Evolutionary conservation across 23 red algal genomes (phyloP), one percentile per base, ranked within the genome.

Genomic region (Gracilaria vermiculophylla): DNA sequence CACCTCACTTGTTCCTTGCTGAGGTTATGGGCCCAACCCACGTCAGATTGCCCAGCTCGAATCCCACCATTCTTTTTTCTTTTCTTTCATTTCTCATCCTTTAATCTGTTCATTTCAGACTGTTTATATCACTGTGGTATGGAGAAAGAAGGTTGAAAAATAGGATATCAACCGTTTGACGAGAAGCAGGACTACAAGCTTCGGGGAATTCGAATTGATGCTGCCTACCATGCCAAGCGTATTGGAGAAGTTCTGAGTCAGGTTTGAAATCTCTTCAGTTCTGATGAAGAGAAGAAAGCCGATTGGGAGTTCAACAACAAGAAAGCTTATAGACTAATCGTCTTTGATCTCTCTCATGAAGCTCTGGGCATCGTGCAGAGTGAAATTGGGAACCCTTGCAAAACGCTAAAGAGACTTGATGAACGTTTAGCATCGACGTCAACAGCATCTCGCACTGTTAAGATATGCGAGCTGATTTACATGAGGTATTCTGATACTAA

Each of bases 151-250:
- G n/a, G n/a, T n/a, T n/a, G n/a, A 36, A 76, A 53, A 32, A 48
- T 76, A 21, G 37, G 55, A 20, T 44, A 67, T 5, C 32, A 48
- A 33, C 37, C 82, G 45, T 86, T 86, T 16, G 82, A 86, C 27
- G 82, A 74, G 19, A 35, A 86, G 37, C 37, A 50, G 11, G 65
- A 86, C 47, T 86, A 86, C 23, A 24, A 41, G 37, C 45, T 86
- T 5, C 67, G 64, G 82, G 25, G 64, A 17, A 53, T 86, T 5
- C 16, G 82, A 32, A 86, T 75, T 75, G 82, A 73, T 57, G 64
- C 67, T 27, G 60, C 64, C 33, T 86, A 65, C 49, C 45, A 86
- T 17, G 62, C 82, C 36, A 73, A 74, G 9, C 43, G 64, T 24
- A 70, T 75, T 56, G 60, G 40, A 15, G 60, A 74, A 24, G 45